Evolutionary conservation across 75 land plant species (phyloP), one percentile per base, ranked within the genome.

Genomic region (Ceratopteris richardii): DNA sequence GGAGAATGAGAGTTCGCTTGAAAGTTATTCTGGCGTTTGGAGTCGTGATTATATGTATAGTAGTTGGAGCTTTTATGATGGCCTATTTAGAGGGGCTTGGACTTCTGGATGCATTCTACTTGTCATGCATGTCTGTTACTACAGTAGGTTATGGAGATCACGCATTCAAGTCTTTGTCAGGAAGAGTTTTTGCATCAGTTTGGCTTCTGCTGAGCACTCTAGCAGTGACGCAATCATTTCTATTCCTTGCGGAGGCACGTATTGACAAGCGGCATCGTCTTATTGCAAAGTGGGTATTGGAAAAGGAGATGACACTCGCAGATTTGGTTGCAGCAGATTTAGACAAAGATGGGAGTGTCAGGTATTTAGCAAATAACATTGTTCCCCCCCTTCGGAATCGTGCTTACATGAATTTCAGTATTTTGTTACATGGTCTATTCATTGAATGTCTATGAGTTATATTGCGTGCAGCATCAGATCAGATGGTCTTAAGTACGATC

Each of bases 61-160:
- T 24, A 0, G 17, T 67, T n/a, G 75, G 75, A 20, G 67, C 65
- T 0, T 18, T 67, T 12, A 43, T 60, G n/a, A 52, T 67, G 56
- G 57, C 61, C 41, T 21, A 25, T 7, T 4, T 79, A 12, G 97
- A 92, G 67, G 62, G 75, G 0, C 16, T 92, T 58, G 51, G 64
- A 33, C 58, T 85, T 11, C 59, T 85, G 18, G 77, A 88, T 52
- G 85, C 97, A 2, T 88, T 92, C 48, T 92, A 92, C 61, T 88
- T 90, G 63, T 95, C 89, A 21, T 85, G 84, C 48, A 64, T 78
- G 4, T 88, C 97, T 1, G 81, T 89, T 17, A 92, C 97, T 16
- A 88, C 97, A 7, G 70, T 92, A n/a, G 97, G 97, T 0, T 92
- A 88, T 60, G 97, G 97, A 0, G 97, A 92, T 62, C 39, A 73